A percentile compares a stretch with the other conserved stretches of the same genome.
phyloP scores from a whole-genome alignment of 768 basidiomycete genomes.

The Boletus sp. region DNA sequence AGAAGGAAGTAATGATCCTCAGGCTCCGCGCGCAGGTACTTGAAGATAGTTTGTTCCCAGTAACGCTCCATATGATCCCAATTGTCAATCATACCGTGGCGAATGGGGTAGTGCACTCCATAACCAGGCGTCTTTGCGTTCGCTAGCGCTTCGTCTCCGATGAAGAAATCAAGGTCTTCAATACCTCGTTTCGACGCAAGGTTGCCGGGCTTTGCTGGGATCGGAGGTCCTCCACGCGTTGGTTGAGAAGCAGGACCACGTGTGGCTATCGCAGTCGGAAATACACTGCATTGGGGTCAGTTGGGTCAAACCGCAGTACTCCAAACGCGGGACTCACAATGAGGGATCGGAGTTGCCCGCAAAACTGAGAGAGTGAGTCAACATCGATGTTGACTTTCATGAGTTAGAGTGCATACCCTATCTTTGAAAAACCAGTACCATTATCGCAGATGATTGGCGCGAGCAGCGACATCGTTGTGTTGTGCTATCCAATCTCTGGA shows the following conservation, averaged over 20 bases:
- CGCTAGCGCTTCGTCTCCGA: conserved; percentile 95
- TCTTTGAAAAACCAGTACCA: conserved; percentile 95
- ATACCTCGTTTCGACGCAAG: conserved; percentile 96
- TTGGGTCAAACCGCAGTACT: conserved; percentile 3
- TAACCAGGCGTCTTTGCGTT: conserved; percentile 95
- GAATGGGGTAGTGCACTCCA: conserved; percentile 92
- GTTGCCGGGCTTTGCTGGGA: conserved; percentile 84
- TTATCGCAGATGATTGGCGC: conserved; percentile 98
- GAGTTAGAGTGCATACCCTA: conserved; percentile 59
- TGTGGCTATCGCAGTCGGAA: conserved; percentile 95
- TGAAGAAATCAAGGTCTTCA: conserved; percentile 99
- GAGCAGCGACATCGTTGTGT: conserved; percentile 66
- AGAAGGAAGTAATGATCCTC: conserved; percentile 98
- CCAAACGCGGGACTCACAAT: conserved; percentile 56
- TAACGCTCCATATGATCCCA: conserved; percentile 99
- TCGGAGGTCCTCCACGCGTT: conserved; percentile 64
- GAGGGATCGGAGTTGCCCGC: conserved; percentile 99
- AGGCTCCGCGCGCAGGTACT: conserved; percentile 96
- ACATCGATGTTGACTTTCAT: background rate
- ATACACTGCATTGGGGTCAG: conserved; percentile 56
- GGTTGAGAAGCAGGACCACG: conserved; percentile 60
- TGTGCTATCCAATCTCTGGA: conserved; percentile 8
- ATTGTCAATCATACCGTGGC: conserved; percentile 97
- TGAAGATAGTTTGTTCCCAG: conserved; percentile 99
- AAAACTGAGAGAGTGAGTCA: conserved; percentile 53